These are phyloP conservation scores for Chalaropsis ovoidea DNA, from an alignment of 2,329 filamentous ascomycete genomes.

Conservation along the genomic window DNA sequence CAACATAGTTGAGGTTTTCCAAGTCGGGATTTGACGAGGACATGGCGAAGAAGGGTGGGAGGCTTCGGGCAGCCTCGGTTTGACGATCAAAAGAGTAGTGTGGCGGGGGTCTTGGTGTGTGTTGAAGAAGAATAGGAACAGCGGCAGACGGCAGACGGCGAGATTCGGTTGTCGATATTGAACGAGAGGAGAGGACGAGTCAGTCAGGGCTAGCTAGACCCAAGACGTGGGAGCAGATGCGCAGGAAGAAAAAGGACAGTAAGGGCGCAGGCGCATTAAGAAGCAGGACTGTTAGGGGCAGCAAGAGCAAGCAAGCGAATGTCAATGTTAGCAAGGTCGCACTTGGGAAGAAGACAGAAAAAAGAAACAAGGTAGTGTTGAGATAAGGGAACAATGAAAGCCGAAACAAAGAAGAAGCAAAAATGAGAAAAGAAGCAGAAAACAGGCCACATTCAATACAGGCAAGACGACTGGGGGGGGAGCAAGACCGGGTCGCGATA, in stretches of 20 bases:
- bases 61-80: background rate
- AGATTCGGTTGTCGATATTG: background rate
- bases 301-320: background rate
- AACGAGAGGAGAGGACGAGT: slow-evolving; percentile 14
- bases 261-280: background rate
- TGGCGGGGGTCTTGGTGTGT: background rate
- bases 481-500: slow-evolving; percentile 11
- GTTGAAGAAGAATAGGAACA: background rate
- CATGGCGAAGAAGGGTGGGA: slow-evolving; percentile 22
- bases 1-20: slow-evolving; percentile 38
- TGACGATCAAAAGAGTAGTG: background rate
- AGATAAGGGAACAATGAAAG: slow-evolving; percentile 14
- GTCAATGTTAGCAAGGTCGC: slow-evolving; percentile 3
- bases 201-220: slow-evolving; percentile 6
- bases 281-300: background rate
- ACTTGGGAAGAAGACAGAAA: background rate
- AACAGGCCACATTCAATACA: slow-evolving; percentile 12
- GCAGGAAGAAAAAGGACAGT: background rate
- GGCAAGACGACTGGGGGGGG: background rate
- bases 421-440: slow-evolving; percentile 11
- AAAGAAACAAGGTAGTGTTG: slow-evolving; percentile 6
- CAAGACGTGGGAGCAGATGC: background rate
- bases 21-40: slow-evolving; percentile 36
- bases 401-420: slow-evolving; percentile 8
- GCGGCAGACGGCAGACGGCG: background rate